A percentile compares a stretch with the other conserved stretches of the same genome.
phyloP scores from a whole-genome alignment of 495 filamentous ascomycete genomes.

The Sordaria brevicollis region DNA sequence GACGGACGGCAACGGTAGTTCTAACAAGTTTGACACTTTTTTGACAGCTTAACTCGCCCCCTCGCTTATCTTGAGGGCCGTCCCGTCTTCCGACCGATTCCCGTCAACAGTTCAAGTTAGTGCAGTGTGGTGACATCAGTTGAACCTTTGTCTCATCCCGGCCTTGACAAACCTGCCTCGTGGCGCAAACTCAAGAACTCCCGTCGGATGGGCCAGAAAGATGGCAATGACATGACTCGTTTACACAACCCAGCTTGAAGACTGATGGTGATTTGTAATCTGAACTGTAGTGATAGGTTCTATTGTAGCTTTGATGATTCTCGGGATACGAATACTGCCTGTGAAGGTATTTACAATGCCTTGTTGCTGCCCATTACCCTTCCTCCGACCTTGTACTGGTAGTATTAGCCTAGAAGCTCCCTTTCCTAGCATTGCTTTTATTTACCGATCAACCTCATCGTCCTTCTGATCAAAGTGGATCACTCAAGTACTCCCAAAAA shows the following conservation, averaged over 20 bases:
- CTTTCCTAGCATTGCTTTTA: not conserved
- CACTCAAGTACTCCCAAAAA: not conserved
- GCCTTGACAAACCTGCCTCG: not conserved
- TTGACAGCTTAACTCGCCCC: not conserved
- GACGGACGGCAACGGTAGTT: not conserved
- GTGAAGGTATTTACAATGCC: not conserved
- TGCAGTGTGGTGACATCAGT: not conserved
- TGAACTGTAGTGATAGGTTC: not conserved
- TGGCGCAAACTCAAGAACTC: too few relatives aligned
- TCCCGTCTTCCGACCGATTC: not conserved
- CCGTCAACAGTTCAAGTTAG: not conserved
- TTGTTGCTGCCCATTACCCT: not conserved
- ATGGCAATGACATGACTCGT: not conserved
- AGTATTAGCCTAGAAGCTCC: not conserved
- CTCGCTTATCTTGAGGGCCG: not conserved
- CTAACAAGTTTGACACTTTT: not conserved
- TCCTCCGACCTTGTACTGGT: not conserved
- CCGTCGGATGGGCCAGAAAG: not conserved
- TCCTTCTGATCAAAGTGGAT: not conserved
- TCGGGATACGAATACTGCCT: not conserved
- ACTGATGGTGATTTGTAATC: not conserved
- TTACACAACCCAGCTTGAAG: not conserved
- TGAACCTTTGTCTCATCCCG: not conserved
- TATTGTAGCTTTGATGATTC: not conserved
- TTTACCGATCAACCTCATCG: not conserved